Percentiles rank a stretch among this genome's conserved stretches.
These are phyloP conservation scores for Trichosporon faecale DNA, from an alignment of 1,284 basidiomycete genomes.

Conservation along the genomic window DNA sequence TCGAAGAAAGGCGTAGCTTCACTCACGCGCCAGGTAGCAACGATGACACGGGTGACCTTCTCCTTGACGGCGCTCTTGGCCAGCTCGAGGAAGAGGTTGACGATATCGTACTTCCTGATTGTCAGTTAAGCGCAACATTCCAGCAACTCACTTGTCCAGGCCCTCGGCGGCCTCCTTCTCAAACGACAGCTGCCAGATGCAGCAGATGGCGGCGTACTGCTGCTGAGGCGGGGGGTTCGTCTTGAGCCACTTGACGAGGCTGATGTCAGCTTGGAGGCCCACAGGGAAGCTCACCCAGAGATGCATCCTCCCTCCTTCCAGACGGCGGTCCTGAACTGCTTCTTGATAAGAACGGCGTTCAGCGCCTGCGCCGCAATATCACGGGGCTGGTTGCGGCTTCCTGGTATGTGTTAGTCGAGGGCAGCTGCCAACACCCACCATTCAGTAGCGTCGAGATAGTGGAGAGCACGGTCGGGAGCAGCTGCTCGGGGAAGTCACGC, in stretches of 20 bases:
- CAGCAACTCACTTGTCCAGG: slow-evolving; percentile 64
- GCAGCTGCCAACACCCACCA: slow-evolving; percentile 51
- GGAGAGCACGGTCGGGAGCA: slow-evolving; percentile 66
- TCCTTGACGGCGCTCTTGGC: slow-evolving; percentile 92
- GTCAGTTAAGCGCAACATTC: neutral
- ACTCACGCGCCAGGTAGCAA: slow-evolving; percentile 81
- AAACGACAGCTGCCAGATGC: slow-evolving; percentile 91
- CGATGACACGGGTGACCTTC: slow-evolving; percentile 92
- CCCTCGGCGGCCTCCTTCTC: slow-evolving; percentile 77
- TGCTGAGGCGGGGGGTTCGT: slow-evolving; percentile 74
- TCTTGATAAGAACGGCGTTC: slow-evolving; percentile 76
- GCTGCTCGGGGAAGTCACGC: slow-evolving; percentile 56
- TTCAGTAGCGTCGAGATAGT: slow-evolving; percentile 65
- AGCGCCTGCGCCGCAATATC: slow-evolving; percentile 89
- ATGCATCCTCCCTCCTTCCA: slow-evolving; percentile 53
- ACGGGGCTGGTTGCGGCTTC: slow-evolving; percentile 58
- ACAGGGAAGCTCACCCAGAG: slow-evolving; percentile 41
- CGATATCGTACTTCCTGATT: slow-evolving; percentile 79
- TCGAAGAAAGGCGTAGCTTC: neutral
- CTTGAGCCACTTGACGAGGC: slow-evolving; percentile 73
- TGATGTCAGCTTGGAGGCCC: slow-evolving; percentile 42
- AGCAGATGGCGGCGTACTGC: slow-evolving; percentile 89
- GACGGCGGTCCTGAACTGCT: slow-evolving; percentile 63
- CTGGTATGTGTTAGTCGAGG: slow-evolving; percentile 6
- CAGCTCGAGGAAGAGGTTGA: slow-evolving; percentile 79